Evolutionary conservation across 192 early-diverging fungal genomes (phyloP).

Genomic region (Anaeromyces robustus): DNA sequence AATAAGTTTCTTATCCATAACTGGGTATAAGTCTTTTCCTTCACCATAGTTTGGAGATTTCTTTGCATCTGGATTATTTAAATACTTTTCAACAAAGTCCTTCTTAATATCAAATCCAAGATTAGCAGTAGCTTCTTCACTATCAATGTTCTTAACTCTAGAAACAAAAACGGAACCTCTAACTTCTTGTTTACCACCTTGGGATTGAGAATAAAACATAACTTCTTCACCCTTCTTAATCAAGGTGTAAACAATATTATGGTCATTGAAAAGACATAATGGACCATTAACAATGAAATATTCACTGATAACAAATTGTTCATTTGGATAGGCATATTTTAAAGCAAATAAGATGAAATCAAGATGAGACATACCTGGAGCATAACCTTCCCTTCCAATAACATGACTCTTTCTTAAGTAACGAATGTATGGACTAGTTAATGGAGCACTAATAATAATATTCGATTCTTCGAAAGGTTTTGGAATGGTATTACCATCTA

Average conservation of each 20-base stretch:
- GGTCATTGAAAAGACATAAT: background rate
- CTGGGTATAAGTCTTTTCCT: background rate
- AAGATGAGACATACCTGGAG: background rate
- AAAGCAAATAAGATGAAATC: background rate
- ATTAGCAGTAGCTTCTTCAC: background rate
- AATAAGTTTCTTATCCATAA: background rate
- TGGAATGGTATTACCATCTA: background rate
- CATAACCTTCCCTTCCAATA: background rate
- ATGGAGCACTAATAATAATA: background rate
- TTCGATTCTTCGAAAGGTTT: background rate
- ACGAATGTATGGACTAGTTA: background rate
- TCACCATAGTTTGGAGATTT: background rate
- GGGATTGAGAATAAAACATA: background rate
- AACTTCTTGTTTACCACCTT: background rate
- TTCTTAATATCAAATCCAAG: background rate
- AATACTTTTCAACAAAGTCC: background rate
- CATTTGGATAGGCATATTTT: background rate
- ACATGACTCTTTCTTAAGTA: background rate
- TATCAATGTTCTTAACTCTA: background rate
- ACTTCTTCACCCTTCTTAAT: background rate
- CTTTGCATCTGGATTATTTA: background rate
- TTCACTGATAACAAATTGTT: background rate
- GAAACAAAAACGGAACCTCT: background rate
- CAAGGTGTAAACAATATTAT: background rate
- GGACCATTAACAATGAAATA: background rate